phyloP scores from a whole-genome alignment of 305 asterid species.

The Rubia balearica region DNA sequence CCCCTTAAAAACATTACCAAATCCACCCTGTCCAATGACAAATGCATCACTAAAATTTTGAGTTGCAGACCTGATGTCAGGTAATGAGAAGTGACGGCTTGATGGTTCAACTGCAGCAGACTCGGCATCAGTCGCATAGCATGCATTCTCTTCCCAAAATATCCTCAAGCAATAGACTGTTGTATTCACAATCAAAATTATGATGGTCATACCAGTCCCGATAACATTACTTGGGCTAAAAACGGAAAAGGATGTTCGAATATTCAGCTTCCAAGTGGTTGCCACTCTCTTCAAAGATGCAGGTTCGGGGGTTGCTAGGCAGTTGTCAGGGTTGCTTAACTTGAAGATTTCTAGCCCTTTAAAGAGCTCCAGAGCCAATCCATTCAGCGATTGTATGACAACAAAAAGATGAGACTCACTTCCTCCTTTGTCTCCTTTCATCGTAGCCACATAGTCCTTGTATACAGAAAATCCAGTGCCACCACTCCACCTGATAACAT shows the following conservation, averaged over 20 bases:
- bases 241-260: slow-evolving; percentile 2
- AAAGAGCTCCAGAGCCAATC: slow-evolving; percentile 16
- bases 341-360: slow-evolving; percentile 20
- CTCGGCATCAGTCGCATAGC: slow-evolving; percentile 6
- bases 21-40: slow-evolving; percentile 55
- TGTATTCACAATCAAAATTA: slow-evolving; percentile 1
- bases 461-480: slow-evolving; percentile 25
- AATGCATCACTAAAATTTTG: slow-evolving; percentile 31
- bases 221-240: slow-evolving; percentile 15
- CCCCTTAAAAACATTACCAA: slow-evolving; percentile 60
- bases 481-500: slow-evolving; percentile 30
- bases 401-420: slow-evolving; percentile 28
- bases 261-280: neutral
- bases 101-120: neutral
- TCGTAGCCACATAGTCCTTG: slow-evolving; percentile 42
- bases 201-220: neutral
- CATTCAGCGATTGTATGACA: slow-evolving; percentile 24
- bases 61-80: slow-evolving; percentile 46
- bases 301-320: slow-evolving; percentile 6
- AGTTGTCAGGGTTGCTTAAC: slow-evolving; percentile 15
- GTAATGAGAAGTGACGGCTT: slow-evolving; percentile 33
- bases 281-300: neutral
- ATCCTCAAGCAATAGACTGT: slow-evolving; percentile 31
- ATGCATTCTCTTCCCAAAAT: slow-evolving; percentile 25
- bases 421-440: slow-evolving; percentile 39